Conservation (phyloP, 2,329 filamentous ascomycete genomes). For the Paraphaeosphaeria minitans region DNA sequence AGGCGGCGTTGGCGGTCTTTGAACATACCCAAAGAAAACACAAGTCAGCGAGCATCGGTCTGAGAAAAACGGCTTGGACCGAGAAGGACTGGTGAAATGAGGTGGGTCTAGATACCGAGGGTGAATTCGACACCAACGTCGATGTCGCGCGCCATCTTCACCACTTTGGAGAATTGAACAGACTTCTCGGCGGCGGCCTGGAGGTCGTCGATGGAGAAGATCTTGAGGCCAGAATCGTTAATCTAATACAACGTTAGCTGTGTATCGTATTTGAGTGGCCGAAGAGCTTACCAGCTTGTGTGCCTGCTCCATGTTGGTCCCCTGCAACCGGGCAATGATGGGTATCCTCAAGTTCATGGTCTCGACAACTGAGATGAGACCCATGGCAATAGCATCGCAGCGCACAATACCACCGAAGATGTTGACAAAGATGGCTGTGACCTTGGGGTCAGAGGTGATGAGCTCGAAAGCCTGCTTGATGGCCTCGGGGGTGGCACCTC, state of each 20-base stretch:
- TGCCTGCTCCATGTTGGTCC: conserved; percentile 96
- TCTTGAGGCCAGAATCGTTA: conserved; percentile 98
- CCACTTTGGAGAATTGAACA: conserved; percentile 98
- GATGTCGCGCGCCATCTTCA: conserved; percentile 97
- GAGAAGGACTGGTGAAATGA: conserved; percentile 1
- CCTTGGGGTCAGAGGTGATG: conserved; percentile 97
- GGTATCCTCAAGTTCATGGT: conserved; percentile 95
- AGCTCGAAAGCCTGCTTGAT: conserved; percentile 98
- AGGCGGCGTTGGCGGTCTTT: conserved; percentile 9
- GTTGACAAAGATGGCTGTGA: conserved; percentile 99
- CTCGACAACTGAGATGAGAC: conserved; percentile 92
- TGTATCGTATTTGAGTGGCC: neutral
- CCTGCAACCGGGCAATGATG: conserved; percentile 95
- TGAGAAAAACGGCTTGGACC: conserved; percentile 6
- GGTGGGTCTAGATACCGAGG: conserved; percentile 71
- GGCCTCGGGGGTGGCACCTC: conserved; percentile 93
- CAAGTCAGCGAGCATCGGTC: conserved; percentile 14
- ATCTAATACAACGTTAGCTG: conserved; percentile 57
- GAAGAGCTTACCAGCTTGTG: conserved; percentile 69
- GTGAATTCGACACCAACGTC: conserved; percentile 79
- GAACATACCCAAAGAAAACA: conserved; percentile 12
- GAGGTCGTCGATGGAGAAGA: conserved; percentile 98
- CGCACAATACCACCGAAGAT: conserved; percentile 99
- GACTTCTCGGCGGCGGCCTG: conserved; percentile 97
- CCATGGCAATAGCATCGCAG: conserved; percentile 95